phyloP scores from a whole-genome alignment of 2,329 filamentous ascomycete genomes.

The Bimuria novae-zelandiae region DNA sequence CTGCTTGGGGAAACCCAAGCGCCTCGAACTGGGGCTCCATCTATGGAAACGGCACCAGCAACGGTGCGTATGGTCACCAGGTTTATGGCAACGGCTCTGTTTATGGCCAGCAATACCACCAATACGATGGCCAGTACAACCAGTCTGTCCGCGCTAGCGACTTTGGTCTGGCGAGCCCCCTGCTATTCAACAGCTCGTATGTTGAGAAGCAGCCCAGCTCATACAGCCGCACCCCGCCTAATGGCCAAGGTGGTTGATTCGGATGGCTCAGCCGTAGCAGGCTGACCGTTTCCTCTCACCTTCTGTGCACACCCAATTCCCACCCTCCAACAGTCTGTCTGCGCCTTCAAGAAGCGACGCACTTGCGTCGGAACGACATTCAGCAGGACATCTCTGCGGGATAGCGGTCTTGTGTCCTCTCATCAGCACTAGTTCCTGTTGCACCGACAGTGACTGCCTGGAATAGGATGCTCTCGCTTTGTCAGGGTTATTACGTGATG shows the following conservation, averaged over 20 bases:
- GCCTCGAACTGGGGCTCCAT: slow-evolving; percentile 32
- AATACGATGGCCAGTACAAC: slow-evolving; percentile 21
- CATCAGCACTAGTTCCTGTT: background rate
- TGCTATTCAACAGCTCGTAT: slow-evolving; percentile 50
- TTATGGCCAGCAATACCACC: slow-evolving; percentile 16
- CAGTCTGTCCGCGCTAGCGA: slow-evolving; percentile 25
- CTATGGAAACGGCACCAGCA: slow-evolving; percentile 22
- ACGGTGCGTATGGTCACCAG: slow-evolving; percentile 3
- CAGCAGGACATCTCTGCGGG: too few relatives aligned
- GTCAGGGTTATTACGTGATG: background rate
- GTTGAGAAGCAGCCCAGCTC: slow-evolving; percentile 34
- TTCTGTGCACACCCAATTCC: background rate
- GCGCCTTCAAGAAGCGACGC: background rate
- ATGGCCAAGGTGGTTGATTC: slow-evolving; percentile 46
- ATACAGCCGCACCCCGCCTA: slow-evolving; percentile 43
- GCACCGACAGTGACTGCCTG: background rate
- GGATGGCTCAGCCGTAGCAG: slow-evolving; percentile 16
- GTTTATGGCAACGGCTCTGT: slow-evolving; percentile 21
- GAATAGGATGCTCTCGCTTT: background rate
- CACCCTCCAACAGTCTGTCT: background rate
- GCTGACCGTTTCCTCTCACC: slow-evolving; percentile 10
- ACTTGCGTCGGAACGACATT: background rate
- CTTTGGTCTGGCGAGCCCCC: slow-evolving; percentile 44
- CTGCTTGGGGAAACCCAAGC: slow-evolving; percentile 37
- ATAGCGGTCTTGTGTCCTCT: background rate